Conservation (phyloP, 352 stramenopile species). For the Halophytophthora polymorphica region DNA sequence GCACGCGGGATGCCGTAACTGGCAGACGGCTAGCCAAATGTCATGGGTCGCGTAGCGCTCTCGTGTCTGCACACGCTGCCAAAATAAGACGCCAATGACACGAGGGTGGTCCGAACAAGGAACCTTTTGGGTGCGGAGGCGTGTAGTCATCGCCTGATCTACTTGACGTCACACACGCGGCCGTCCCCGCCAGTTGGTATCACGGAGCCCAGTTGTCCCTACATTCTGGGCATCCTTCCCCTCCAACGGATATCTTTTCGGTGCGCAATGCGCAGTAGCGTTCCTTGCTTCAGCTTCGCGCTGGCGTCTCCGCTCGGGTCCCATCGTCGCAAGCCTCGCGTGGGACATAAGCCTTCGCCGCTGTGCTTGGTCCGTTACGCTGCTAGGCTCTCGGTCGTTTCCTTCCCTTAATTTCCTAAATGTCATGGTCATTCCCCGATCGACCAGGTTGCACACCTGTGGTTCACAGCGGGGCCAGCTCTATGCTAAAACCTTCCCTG, state of each 20-base stretch:
- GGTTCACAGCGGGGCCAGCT: conserved; percentile 8
- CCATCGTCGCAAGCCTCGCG: too few species aligned
- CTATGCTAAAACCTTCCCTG: conserved; percentile 6
- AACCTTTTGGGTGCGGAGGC: not conserved
- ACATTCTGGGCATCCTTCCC: too few species aligned
- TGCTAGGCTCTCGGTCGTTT: conserved; percentile 1
- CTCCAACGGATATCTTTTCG: too few species aligned
- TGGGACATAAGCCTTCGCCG: too few species aligned
- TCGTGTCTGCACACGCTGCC: not conserved
- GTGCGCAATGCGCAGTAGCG: too few species aligned
- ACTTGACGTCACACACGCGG: not conserved
- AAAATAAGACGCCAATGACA: not conserved
- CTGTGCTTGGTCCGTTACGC: too few species aligned
- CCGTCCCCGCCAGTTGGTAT: too few species aligned
- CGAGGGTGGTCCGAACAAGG: too few species aligned
- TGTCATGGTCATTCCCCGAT: conserved; percentile 1
- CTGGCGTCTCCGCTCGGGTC: too few species aligned
- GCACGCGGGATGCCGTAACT: not conserved
- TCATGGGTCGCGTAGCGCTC: not conserved
- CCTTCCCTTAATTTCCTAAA: conserved; percentile 1
- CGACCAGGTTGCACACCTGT: not conserved
- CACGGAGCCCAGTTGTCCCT: too few species aligned
- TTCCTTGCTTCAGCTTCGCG: too few species aligned
- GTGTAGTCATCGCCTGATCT: not conserved
- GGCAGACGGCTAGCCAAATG: not conserved